Percentiles rank a stretch among this genome's conserved stretches.
These are phyloP conservation scores for Auxenochlorella pyrenoidosa DNA, from an alignment of 139 green algal species.

Conservation along the genomic window DNA sequence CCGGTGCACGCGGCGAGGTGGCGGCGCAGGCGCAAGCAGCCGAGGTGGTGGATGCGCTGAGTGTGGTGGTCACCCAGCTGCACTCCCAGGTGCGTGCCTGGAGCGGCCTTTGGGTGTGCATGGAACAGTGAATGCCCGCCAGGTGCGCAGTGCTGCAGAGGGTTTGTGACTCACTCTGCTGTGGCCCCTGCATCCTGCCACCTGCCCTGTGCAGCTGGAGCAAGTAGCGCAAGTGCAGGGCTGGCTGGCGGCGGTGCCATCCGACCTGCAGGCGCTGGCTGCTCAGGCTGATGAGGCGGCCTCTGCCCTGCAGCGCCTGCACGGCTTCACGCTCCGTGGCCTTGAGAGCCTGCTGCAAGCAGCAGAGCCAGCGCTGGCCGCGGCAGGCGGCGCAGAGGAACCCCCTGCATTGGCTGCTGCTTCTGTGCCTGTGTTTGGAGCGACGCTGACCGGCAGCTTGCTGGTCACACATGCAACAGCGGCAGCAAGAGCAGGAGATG, in stretches of 20 bases:
- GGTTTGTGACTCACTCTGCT: too few species aligned
- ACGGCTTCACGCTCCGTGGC: conserved; percentile 19
- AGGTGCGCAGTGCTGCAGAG: too few species aligned
- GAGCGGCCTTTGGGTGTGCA: too few species aligned
- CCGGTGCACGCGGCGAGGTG: conserved; percentile 17
- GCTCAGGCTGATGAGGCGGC: neutral
- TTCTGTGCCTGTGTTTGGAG: neutral
- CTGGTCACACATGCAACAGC: neutral
- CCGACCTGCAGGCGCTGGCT: neutral
- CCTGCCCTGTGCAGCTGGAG: conserved; percentile 7
- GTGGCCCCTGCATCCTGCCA: too few species aligned
- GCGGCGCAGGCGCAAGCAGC: conserved; percentile 33
- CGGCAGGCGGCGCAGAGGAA: neutral
- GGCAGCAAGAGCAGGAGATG: neutral
- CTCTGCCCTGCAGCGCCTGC: neutral
- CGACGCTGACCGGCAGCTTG: conserved; percentile 8
- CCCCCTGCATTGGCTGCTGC: neutral
- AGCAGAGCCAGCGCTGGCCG: neutral
- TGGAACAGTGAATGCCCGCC: too few species aligned
- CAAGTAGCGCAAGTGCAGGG: neutral
- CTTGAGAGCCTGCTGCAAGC: conserved; percentile 1
- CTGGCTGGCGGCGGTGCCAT: neutral
- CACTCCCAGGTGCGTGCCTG: conserved; percentile 2
- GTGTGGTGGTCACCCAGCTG: neutral
- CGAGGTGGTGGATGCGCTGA: conserved; percentile 6